Percentiles rank a stretch among this genome's conserved stretches.
These are phyloP conservation scores for Cryptococcus depauperatus DNA, from an alignment of 1,284 basidiomycete genomes.

Conservation along the genomic window DNA sequence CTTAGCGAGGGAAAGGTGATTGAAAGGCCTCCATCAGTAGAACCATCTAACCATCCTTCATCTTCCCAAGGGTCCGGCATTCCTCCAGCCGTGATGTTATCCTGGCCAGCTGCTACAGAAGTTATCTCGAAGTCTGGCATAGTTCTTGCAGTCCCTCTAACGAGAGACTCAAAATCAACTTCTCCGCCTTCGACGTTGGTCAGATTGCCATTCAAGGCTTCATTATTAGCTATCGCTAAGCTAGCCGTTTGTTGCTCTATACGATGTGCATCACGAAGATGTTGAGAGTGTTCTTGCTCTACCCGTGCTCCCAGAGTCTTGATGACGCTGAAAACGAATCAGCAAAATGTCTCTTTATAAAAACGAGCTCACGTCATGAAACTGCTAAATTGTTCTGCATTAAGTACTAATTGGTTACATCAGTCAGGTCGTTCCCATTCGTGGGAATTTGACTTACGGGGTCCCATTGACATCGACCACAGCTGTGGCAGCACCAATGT, in stretches of 20 bases:
- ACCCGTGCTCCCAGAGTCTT: constrained; percentile 42
- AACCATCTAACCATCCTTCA: constrained; percentile 34
- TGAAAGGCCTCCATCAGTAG: constrained; percentile 14
- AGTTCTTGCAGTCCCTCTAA: constrained; percentile 30
- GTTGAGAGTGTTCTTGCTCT: constrained; percentile 43
- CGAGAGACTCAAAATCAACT: constrained; percentile 44
- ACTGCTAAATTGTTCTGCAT: constrained; percentile 79
- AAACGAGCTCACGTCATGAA: constrained; percentile 65
- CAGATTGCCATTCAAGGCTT: constrained; percentile 20
- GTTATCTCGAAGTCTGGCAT: not conserved
- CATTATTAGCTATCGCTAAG: constrained; percentile 15
- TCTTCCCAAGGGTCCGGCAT: constrained; percentile 36
- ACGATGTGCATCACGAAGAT: constrained; percentile 42
- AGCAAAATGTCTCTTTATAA: not conserved
- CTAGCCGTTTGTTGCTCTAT: constrained; percentile 40
- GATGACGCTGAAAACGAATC: constrained; percentile 28
- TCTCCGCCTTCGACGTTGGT: constrained; percentile 23
- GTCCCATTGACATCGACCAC: constrained; percentile 96
- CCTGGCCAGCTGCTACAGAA: not conserved
- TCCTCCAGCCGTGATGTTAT: too few species aligned
- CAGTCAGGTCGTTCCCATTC: not conserved
- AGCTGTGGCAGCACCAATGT: constrained; percentile 86
- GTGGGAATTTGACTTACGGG: constrained; percentile 52
- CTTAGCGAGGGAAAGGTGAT: constrained; percentile 16
- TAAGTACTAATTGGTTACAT: constrained; percentile 56